Base-by-base conservation (phyloP, 148 eudicot species). In the Talinum fruticosum region DNA sequence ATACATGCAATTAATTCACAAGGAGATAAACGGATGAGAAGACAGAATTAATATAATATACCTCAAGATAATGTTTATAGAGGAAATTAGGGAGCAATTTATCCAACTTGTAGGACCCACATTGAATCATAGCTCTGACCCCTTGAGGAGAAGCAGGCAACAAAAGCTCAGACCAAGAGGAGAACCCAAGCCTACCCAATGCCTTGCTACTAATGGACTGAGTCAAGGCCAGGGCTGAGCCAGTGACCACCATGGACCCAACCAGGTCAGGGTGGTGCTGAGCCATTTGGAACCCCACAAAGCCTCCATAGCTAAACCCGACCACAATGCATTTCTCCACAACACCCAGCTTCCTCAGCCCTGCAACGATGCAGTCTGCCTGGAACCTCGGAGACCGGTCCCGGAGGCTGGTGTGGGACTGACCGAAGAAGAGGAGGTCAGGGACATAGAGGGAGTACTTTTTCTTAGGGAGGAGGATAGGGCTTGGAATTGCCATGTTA, bases 261-360 rank as follows among this genome's bases (percentile, higher is more conserved):
- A 90, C 90, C 79, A 88, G 44, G 13, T 84, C 80, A 1, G 92
- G 89, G 72, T 87, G 64, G 69, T 83, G 53, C 68, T 75, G 71
- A 5, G 90, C 94, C 89, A 88, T 79, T 75, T 87, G 80, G 51
- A 88, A 87, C 75, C 82, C 86, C 3, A 90, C 84, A 79, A 90
- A 81, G 45, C 90, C 91, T 0, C 94, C 94, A 29, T 90, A 90
- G 51, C 91, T 90, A 15, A 84, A 57, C 84, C 94, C 91, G 35
- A 90, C 91, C 71, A 87, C 66, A 1, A 83, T 76, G 41, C 89
- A 87, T 53, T 70, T 88, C 51, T 87, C 83, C 37, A 80, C 84
- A 36, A 90, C 81, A 1, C 90, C 92, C 33, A 88, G 24, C 57
- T 68, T 80, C 79, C 35, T 79, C 44, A 90, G 29, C 33, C 89